Conservation (phyloP, 768 basidiomycete species). For the Candolleomyces efflorescens region DNA sequence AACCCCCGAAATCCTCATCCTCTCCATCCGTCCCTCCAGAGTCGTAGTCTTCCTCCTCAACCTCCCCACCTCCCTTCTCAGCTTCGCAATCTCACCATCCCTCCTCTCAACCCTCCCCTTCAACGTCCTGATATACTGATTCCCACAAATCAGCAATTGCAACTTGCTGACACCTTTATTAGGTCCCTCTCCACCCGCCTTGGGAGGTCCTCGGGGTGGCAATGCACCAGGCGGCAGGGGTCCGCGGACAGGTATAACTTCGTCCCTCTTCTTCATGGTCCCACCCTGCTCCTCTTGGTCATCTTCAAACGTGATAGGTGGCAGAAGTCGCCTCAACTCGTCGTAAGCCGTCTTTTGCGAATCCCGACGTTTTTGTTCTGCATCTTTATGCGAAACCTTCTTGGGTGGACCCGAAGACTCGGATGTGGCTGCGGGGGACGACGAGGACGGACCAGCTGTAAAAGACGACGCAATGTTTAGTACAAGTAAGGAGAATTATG, state of each 20-base stretch:
- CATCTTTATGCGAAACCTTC: constrained; percentile 90
- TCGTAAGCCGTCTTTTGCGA: constrained; percentile 94
- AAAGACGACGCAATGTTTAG: neutral
- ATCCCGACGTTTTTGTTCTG: constrained; percentile 96
- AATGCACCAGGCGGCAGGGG: constrained; percentile 79
- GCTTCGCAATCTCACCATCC: constrained; percentile 67
- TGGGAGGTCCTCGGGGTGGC: constrained; percentile 85
- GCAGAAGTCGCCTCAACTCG: constrained; percentile 76
- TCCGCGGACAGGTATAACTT: constrained; percentile 13
- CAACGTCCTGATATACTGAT: constrained; percentile 79
- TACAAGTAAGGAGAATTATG: neutral
- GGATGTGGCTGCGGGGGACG: neutral
- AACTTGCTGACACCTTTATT: constrained; percentile 94
- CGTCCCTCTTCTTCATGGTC: constrained; percentile 10
- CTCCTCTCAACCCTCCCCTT: constrained; percentile 74
- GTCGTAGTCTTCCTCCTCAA: constrained; percentile 39
- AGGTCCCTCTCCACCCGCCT: constrained; percentile 83
- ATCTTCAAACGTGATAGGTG: constrained; percentile 80
- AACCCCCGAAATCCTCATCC: neutral
- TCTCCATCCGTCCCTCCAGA: constrained; percentile 23
- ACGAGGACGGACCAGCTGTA: constrained; percentile 12
- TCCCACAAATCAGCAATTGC: constrained; percentile 86
- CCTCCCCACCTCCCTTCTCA: constrained; percentile 64
- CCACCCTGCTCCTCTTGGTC: constrained; percentile 41
- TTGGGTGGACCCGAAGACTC: constrained; percentile 18